phyloP scores from a whole-genome alignment of 495 filamentous ascomycete genomes.

The Penicillium maclennaniae region DNA sequence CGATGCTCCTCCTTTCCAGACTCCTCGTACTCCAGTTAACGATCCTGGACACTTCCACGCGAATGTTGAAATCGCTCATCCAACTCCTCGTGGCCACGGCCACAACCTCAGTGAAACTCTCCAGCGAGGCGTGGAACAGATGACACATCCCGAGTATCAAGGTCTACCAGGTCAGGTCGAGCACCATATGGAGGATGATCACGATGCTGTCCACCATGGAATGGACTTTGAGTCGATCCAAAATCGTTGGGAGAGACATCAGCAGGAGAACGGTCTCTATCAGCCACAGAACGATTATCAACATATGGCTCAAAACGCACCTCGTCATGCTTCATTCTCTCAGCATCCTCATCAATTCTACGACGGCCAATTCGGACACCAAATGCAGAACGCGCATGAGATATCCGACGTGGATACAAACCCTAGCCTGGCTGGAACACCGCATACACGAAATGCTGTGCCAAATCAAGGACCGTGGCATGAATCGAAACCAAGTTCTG shows the following conservation, averaged over 20 bases:
- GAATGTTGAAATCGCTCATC: slow-evolving; percentile 57
- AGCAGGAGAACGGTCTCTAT: slow-evolving; percentile 5
- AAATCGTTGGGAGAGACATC: slow-evolving; percentile 30
- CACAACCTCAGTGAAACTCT: slow-evolving; percentile 69
- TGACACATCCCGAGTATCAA: slow-evolving; percentile 65
- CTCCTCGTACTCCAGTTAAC: slow-evolving; percentile 32
- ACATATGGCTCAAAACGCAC: slow-evolving; percentile 8
- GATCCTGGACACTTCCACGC: slow-evolving; percentile 43
- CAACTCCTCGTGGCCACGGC: slow-evolving; percentile 59
- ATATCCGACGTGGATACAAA: slow-evolving; percentile 73
- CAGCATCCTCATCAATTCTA: slow-evolving; percentile 39
- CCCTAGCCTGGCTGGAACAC: slow-evolving; percentile 67
- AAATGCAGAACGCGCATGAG: slow-evolving; percentile 41
- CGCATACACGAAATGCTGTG: slow-evolving; percentile 36
- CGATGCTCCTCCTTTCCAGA: slow-evolving; percentile 27
- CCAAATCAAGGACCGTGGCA: slow-evolving; percentile 40
- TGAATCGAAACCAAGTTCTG: slow-evolving; percentile 29
- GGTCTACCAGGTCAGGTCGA: slow-evolving; percentile 39
- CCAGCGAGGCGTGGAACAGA: slow-evolving; percentile 76
- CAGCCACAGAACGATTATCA: slow-evolving; percentile 28
- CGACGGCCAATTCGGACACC: slow-evolving; percentile 31
- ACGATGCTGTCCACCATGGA: slow-evolving; percentile 26
- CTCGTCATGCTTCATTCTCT: slow-evolving; percentile 18
- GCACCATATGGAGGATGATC: slow-evolving; percentile 62
- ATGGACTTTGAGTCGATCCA: slow-evolving; percentile 36